Conservation (phyloP, 2,329 filamentous ascomycete species). For the Diatrype stigma region DNA sequence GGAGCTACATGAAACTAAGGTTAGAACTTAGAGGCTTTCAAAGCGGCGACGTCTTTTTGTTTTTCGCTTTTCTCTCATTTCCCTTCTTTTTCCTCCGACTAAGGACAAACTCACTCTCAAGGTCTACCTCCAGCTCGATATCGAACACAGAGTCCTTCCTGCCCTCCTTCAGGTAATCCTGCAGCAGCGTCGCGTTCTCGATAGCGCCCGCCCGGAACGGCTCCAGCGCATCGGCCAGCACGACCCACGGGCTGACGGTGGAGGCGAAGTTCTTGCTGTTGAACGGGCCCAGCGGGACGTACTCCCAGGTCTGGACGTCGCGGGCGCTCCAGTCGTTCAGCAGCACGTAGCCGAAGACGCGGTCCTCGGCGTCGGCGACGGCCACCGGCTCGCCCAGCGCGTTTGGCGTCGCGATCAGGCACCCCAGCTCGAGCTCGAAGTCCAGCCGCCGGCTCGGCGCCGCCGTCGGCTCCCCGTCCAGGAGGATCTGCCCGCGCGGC, state of each 20-base stretch:
- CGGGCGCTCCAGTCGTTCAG: conserved; percentile 87
- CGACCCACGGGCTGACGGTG: conserved; percentile 74
- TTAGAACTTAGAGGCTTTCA: too few relatives aligned
- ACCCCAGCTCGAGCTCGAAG: conserved; percentile 76
- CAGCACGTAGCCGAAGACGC: conserved; percentile 75
- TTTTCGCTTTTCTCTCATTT: too few relatives aligned
- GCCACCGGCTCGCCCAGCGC: conserved; percentile 59
- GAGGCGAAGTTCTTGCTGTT: conserved; percentile 81
- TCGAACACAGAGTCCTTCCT: conserved; percentile 58
- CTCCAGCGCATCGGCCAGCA: conserved; percentile 71
- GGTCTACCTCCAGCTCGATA: conserved; percentile 64
- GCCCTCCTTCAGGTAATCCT: conserved; percentile 54
- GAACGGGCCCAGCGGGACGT: conserved; percentile 77
- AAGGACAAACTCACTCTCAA: conserved; percentile 53
- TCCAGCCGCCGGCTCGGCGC: conserved; percentile 65
- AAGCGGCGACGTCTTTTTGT: too few relatives aligned
- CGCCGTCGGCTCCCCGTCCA: conserved; percentile 61
- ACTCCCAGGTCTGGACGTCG: conserved; percentile 82
- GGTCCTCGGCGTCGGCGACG: conserved; percentile 61
- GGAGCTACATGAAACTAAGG: conserved; percentile 29
- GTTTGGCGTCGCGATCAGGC: conserved; percentile 65
- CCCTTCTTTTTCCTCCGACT: too few relatives aligned
- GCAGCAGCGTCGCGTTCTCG: conserved; percentile 29
- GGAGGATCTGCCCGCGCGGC: conserved; percentile 70
- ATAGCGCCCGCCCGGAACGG: conserved; percentile 36